Evolutionary conservation across 192 early-diverging fungal species (phyloP).

Genomic region (Oehlia diaphana): DNA sequence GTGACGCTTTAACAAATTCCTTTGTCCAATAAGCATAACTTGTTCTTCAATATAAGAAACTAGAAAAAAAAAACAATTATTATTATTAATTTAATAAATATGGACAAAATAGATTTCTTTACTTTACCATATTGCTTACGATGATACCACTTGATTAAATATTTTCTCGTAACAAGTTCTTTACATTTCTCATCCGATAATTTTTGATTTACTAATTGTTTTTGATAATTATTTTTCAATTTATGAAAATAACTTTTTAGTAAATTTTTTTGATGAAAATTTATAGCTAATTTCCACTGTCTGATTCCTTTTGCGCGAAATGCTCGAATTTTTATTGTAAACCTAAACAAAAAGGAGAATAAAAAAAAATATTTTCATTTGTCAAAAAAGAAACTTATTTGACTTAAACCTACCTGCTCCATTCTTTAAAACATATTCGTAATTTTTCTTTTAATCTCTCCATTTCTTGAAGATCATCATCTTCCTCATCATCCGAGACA

Average conservation of each 20-base stretch:
- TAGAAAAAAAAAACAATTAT: background rate
- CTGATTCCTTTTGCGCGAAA: background rate
- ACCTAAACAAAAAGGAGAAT: background rate
- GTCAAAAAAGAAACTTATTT: background rate
- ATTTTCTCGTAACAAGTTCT: background rate
- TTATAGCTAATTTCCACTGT: constrained; percentile 5
- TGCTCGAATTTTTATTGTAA: constrained; percentile 5
- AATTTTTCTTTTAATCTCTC: background rate
- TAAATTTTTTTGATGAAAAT: background rate
- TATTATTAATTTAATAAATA: background rate
- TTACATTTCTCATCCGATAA: background rate
- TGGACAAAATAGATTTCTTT: background rate
- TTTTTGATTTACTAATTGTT: background rate
- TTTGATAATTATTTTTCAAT: constrained; percentile 6
- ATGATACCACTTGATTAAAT: background rate
- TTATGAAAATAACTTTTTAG: background rate
- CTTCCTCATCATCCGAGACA: background rate
- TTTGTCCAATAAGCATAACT: background rate
- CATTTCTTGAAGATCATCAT: background rate
- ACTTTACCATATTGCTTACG: background rate
- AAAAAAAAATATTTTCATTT: background rate
- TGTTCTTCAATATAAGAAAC: background rate
- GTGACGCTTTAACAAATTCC: background rate
- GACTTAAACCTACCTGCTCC: background rate
- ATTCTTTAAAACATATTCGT: constrained; percentile 3